Evolutionary conservation across 1,284 basidiomycete species (phyloP), one percentile per base, ranked within the genome.

Genomic region (Salmacisia buchloeana): DNA sequence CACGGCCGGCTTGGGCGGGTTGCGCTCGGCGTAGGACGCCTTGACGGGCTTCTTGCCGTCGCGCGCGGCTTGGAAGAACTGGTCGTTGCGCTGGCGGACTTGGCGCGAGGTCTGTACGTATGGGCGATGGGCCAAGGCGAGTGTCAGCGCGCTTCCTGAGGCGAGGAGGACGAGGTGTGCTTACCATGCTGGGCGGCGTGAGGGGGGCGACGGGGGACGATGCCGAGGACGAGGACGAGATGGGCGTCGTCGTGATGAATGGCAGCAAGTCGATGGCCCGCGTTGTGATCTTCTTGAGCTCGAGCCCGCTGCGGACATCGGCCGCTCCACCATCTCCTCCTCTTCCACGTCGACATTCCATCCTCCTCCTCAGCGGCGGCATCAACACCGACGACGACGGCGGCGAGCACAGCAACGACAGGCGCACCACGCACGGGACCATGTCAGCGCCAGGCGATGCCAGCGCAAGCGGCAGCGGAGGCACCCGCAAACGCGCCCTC

Each of bases 401-500:
- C 41, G 15, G 25, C 21, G 31, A 34, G n/a, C 31, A 33, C 12
- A 25, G 13, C 36, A 38, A 38, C 18, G 36, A 9, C 36, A n/a
- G 36, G 36, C 18, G 36, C 18, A n/a, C 25, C 27, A 52, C 9
- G 3, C 29, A 33, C 21, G 18, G 7, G 46, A 25, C 7, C 46
- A 38, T 12, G 7, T 43, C 41, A 12, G 15, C 41, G 10, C 41
- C 41, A 43, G 41, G 23, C 41, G 23, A n/a, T n/a, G n/a, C n/a
- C n/a, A n/a, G n/a, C n/a, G n/a, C n/a, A n/a, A n/a, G n/a, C n/a
- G n/a, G n/a, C n/a, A n/a, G n/a, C n/a, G n/a, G n/a, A n/a, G n/a
- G n/a, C n/a, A n/a, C n/a, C n/a, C n/a, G n/a, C n/a, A 45, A 61
- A 54, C 25, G 52, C 9, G 39, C 31, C 18, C 33, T 36, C 65